Percentiles rank a stretch among this genome's conserved stretches.
phyloP scores from a whole-genome alignment of 2,329 filamentous ascomycete genomes.

The Neonectria faginata region DNA sequence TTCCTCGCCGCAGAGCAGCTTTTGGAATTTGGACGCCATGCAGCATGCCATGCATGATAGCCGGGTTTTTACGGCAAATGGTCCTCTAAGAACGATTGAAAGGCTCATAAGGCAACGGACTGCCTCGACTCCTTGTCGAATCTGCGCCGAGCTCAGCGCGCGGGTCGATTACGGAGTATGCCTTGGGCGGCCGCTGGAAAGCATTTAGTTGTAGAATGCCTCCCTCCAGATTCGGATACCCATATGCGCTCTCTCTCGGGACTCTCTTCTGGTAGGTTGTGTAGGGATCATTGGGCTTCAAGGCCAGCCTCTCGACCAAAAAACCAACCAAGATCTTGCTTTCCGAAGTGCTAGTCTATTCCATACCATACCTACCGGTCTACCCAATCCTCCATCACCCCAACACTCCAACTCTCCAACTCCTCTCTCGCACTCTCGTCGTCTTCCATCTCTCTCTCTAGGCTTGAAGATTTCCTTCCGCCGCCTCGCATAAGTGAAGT shows the following conservation, averaged over 20 bases:
- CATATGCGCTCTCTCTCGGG: background rate
- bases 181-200: background rate
- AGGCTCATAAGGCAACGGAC: background rate
- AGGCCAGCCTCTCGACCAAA: background rate
- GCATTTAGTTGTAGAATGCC: background rate
- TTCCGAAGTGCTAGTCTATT: background rate
- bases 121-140: background rate
- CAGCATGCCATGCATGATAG: background rate
- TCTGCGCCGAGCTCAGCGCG: background rate
- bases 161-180: background rate
- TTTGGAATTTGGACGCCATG: background rate
- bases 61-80: background rate
- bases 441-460: background rate
- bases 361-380: background rate
- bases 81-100: background rate
- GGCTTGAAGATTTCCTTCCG: background rate
- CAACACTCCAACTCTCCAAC: background rate
- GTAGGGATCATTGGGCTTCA: background rate
- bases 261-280: background rate
- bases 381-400: background rate
- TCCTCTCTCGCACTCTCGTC: background rate
- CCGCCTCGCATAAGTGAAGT: background rate
- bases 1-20: background rate
- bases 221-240: background rate
- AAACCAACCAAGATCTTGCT: background rate